Evolutionary conservation across 169 alveolate species (phyloP).

Genomic region (Besnoitia besnoiti): DNA sequence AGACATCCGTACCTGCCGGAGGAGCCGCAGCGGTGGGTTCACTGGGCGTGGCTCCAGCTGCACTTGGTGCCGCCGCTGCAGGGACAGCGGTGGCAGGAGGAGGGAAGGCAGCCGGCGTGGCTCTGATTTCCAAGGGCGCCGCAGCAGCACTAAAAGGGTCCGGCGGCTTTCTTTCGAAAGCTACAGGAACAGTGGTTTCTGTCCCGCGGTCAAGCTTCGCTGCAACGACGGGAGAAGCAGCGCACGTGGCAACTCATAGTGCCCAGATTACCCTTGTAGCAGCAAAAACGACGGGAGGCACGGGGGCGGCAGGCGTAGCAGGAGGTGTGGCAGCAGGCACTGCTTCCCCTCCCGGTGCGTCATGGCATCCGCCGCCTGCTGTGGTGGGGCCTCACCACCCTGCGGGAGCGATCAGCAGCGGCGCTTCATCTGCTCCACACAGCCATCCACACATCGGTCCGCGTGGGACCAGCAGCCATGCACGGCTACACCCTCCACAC

Average conservation of each 20-base stretch:
- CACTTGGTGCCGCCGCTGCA: neutral
- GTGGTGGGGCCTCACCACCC: constrained; percentile 12
- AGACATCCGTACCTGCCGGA: neutral
- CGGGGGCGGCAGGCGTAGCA: constrained; percentile 1
- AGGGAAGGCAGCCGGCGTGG: neutral
- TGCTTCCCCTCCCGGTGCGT: neutral
- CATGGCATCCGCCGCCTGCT: neutral
- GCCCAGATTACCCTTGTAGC: constrained; percentile 24
- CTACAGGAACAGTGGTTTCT: neutral
- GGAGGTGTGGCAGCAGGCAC: neutral
- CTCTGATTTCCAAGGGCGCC: neutral
- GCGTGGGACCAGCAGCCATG: neutral
- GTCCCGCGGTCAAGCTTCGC: neutral
- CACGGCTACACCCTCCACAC: neutral
- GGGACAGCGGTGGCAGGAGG: constrained; percentile 24
- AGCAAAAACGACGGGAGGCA: neutral
- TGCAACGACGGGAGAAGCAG: constrained; percentile 23
- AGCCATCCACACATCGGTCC: neutral
- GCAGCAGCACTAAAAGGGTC: constrained; percentile 1
- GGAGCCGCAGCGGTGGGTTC: constrained; percentile 10
- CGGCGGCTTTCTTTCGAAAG: constrained; percentile 11
- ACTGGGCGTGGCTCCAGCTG: neutral
- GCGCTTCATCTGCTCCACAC: neutral
- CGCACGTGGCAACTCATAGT: constrained; percentile 7
- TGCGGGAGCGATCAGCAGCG: neutral